Evolutionary conservation across 495 filamentous ascomycete species (phyloP).

Genomic region (Beverwykella pulmonaria): DNA sequence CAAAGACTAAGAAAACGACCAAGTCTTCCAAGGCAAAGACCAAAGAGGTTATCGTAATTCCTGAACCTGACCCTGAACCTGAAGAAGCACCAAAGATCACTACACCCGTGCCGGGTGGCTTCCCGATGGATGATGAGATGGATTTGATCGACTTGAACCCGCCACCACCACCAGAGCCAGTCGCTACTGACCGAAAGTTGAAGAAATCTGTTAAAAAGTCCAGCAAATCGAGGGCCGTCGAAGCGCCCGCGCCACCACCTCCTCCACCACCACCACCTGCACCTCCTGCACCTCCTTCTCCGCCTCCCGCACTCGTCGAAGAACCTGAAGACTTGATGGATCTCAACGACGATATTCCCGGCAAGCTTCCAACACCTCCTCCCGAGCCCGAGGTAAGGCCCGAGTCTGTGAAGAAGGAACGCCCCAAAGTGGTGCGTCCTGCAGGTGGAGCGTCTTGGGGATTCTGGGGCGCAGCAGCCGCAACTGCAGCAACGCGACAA

Average conservation of each 20-base stretch:
- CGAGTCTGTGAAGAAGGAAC: conserved; percentile 60
- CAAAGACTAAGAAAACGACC: conserved; percentile 31
- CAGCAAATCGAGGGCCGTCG: conserved; percentile 32
- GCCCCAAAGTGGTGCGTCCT: conserved; percentile 57
- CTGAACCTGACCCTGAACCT: conserved; percentile 36
- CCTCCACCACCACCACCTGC: conserved; percentile 30
- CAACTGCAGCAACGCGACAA: conserved; percentile 32
- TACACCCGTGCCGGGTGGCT: conserved; percentile 47
- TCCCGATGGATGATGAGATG: conserved; percentile 45
- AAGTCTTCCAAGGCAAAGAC: conserved; percentile 35
- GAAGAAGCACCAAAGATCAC: conserved; percentile 34
- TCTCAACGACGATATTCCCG: conserved; percentile 23
- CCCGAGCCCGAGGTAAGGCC: conserved; percentile 52
- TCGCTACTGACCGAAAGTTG: conserved; percentile 20
- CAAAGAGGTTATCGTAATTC: conserved; percentile 31
- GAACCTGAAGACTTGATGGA: conserved; percentile 13
- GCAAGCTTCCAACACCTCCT: conserved; percentile 57
- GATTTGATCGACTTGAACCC: conserved; percentile 37
- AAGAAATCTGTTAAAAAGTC: conserved; percentile 37
- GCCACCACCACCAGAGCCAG: conserved; percentile 22
- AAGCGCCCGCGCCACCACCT: conserved; percentile 31
- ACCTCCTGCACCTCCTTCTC: conserved; percentile 26
- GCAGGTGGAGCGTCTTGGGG: conserved; percentile 58
- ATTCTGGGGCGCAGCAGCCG: conserved; percentile 56
- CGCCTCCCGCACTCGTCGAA: conserved; percentile 25